These are phyloP conservation scores for Rubus parviflorus DNA, from an alignment of 306 rosid species.

Conservation along the genomic window DNA sequence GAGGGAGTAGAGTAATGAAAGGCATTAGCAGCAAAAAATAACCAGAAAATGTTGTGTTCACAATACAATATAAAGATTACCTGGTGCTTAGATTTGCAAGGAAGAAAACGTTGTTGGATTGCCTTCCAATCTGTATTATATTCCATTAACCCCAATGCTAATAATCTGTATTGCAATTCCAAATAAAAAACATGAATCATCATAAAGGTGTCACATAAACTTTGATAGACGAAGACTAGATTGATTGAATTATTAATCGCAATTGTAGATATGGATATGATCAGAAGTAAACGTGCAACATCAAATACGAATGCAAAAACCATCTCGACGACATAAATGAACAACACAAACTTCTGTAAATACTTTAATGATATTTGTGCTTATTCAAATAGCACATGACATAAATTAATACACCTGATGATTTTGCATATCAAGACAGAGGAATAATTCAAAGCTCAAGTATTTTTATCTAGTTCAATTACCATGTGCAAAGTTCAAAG, in stretches of 20 bases:
- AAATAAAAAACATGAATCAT: slow-evolving; percentile 15
- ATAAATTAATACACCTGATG: background rate
- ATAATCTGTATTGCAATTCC: slow-evolving; percentile 53
- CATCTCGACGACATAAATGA: background rate
- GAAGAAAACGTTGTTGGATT: slow-evolving; percentile 88
- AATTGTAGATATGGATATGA: background rate
- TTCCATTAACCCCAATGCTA: slow-evolving; percentile 87
- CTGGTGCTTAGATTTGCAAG: slow-evolving; percentile 91
- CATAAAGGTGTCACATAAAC: slow-evolving; percentile 9
- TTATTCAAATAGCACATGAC: background rate
- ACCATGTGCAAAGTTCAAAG: background rate
- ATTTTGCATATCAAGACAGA: background rate
- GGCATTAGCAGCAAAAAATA: background rate
- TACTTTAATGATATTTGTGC: background rate
- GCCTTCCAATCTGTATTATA: slow-evolving; percentile 96
- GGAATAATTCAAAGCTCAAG: no score
- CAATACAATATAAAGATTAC: slow-evolving; percentile 38
- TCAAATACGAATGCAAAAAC: background rate
- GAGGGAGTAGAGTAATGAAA: background rate
- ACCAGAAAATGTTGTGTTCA: background rate
- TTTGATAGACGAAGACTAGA: background rate
- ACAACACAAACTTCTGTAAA: background rate
- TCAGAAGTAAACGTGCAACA: background rate
- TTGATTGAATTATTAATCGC: background rate
- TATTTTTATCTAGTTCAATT: no score